Evolutionary conservation across 176 grass and related monocot species (phyloP).

Genomic region (Zea luxurians): DNA sequence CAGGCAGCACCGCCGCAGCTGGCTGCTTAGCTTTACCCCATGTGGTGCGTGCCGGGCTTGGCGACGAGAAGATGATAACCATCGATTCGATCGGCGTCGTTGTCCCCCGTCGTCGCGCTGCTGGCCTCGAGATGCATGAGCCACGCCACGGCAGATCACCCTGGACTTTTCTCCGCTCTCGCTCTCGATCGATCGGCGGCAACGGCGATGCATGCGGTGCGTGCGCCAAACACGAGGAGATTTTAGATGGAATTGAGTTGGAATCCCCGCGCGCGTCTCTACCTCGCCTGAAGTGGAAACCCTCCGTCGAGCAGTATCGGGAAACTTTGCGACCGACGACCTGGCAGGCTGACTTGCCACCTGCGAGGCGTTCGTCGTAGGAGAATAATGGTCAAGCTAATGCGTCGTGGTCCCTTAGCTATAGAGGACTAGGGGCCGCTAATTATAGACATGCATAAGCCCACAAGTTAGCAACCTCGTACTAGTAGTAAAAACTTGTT

Average conservation of each 20-base stretch:
- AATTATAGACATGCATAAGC: conserved; percentile 1
- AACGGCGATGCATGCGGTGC: neutral
- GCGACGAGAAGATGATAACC: conserved; percentile 26
- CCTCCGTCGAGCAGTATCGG: neutral
- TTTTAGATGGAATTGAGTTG: neutral
- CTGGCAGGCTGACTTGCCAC: neutral
- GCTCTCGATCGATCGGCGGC: neutral
- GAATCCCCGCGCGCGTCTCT: neutral
- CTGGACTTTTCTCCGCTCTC: neutral
- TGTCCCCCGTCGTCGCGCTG: neutral
- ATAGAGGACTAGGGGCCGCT: neutral
- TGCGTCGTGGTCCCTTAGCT: conserved; percentile 41
- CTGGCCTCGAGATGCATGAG: conserved; percentile 28
- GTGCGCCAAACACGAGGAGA: conserved; percentile 41
- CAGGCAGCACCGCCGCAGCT: neutral
- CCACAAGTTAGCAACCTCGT: neutral
- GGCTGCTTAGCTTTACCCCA: conserved; percentile 19
- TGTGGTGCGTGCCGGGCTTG: conserved; percentile 47
- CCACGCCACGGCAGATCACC: neutral
- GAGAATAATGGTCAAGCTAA: neutral
- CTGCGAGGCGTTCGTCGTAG: neutral
- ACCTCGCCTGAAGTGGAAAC: conserved; percentile 40
- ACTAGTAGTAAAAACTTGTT: conserved; percentile 9
- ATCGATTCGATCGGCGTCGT: neutral
- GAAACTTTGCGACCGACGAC: neutral